Percentiles rank a stretch among this genome's conserved stretches.
phyloP scores from a whole-genome alignment of 768 basidiomycete species.

The Mrakia gelida region DNA sequence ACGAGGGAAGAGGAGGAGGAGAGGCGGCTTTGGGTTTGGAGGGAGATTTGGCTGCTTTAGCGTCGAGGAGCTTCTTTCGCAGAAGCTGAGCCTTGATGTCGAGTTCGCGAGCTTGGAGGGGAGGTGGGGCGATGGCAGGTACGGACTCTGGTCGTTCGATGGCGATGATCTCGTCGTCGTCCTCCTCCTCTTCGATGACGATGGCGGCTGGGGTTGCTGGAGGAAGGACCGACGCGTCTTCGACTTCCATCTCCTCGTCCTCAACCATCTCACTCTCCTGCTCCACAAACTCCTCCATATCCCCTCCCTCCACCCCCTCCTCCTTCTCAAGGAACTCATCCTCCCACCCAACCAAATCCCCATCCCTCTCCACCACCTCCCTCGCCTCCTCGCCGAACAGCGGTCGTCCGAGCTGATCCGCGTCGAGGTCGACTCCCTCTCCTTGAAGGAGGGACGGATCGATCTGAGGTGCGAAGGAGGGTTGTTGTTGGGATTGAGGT shows the following conservation, averaged over 20 bases:
- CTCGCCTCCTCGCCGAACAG: neutral
- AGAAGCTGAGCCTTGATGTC: neutral
- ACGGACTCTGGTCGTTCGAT: neutral
- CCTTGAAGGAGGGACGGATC: constrained; percentile 10
- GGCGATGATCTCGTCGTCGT: neutral
- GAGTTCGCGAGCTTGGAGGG: neutral
- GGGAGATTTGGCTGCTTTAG: neutral
- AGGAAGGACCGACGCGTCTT: neutral
- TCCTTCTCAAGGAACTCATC: neutral
- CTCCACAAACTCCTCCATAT: neutral
- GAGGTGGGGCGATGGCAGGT: neutral
- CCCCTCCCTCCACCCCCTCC: neutral
- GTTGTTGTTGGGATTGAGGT: neutral
- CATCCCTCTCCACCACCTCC: constrained; percentile 11
- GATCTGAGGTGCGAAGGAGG: neutral
- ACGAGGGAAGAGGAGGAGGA: constrained; percentile 1
- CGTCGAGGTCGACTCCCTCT: neutral
- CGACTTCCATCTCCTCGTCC: constrained; percentile 10
- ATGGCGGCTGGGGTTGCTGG: too few relatives aligned
- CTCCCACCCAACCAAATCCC: neutral
- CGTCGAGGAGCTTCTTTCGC: neutral
- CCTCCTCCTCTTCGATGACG: neutral
- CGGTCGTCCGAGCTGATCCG: neutral
- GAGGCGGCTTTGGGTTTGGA: too few relatives aligned
- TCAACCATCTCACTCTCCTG: neutral